A percentile compares a stretch with the other conserved stretches of the same genome.
Evolutionary conservation across 1,284 basidiomycete species (phyloP).

Genomic region (Fomitopsis palustris): DNA sequence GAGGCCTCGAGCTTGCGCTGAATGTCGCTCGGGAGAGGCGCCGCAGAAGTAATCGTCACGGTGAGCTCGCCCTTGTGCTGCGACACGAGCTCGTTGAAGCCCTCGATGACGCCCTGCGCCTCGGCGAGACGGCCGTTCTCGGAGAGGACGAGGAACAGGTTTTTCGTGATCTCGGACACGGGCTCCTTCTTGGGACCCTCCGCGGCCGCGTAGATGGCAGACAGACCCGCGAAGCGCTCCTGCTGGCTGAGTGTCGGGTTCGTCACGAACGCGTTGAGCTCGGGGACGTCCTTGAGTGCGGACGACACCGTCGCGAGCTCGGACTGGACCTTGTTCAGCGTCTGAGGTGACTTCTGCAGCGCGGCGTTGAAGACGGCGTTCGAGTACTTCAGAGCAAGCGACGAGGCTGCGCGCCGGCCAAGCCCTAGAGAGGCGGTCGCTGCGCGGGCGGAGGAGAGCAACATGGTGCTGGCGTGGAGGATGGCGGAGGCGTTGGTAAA

Average conservation of each 20-base stretch:
- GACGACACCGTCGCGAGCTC: conserved; percentile 76
- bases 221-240: conserved; percentile 74
- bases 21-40: conserved; percentile 73
- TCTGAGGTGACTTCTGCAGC: conserved; percentile 77
- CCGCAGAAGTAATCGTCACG: conserved; percentile 88
- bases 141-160: conserved; percentile 87
- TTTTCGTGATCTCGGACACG: conserved; percentile 86
- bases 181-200: conserved; percentile 68
- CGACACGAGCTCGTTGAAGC: conserved; percentile 88
- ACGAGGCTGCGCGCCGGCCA: conserved; percentile 66
- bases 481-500: conserved; percentile 3
- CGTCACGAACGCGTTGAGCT: conserved; percentile 68
- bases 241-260: conserved; percentile 88
- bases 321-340: conserved; percentile 76
- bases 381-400: conserved; percentile 89
- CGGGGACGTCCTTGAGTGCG: conserved; percentile 61
- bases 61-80: conserved; percentile 93
- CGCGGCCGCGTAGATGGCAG: conserved; percentile 59
- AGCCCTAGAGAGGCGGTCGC: conserved; percentile 40
- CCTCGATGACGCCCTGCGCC: conserved; percentile 85
- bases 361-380: conserved; percentile 93
- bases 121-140: conserved; percentile 92
- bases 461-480: conserved; percentile 25
- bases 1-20: conserved; percentile 75
- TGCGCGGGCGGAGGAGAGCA: conserved; percentile 44